Percentiles rank a stretch among this genome's conserved stretches.
phyloP scores from a whole-genome alignment of 768 basidiomycete genomes.

The Tulasnella calospora region DNA sequence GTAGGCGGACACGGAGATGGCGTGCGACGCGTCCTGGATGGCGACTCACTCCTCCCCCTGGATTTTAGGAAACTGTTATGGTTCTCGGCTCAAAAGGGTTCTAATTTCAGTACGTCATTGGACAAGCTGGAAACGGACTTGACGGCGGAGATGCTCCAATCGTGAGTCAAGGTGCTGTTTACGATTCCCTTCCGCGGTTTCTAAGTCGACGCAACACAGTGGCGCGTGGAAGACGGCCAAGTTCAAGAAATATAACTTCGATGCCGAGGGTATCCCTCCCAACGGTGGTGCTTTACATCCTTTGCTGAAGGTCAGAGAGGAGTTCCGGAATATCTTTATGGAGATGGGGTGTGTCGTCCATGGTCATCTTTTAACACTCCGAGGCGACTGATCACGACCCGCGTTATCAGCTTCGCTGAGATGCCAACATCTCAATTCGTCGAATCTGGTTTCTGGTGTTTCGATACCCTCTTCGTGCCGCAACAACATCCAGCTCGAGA shows the following conservation, averaged over 20 bases:
- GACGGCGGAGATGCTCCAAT: conserved; percentile 88
- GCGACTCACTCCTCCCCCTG: neutral
- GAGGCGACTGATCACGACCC: conserved; percentile 15
- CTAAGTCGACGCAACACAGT: conserved; percentile 40
- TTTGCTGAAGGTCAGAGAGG: conserved; percentile 93
- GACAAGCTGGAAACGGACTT: conserved; percentile 94
- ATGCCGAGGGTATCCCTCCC: conserved; percentile 87
- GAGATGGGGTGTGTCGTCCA: conserved; percentile 83
- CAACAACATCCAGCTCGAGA: conserved; percentile 99
- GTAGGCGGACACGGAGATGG: conserved; percentile 42
- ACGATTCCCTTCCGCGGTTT: neutral
- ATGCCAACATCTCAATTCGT: conserved; percentile 97
- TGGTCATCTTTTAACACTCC: neutral
- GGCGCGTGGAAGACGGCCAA: conserved; percentile 89
- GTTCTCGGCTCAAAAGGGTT: conserved; percentile 84
- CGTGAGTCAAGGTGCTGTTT: conserved; percentile 50
- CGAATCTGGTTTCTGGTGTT: conserved; percentile 99
- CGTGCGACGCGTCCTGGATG: neutral
- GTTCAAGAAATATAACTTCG: conserved; percentile 99
- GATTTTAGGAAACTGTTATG: conserved; percentile 81
- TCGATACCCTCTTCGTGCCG: conserved; percentile 95
- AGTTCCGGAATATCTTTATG: conserved; percentile 94
- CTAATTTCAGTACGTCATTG: conserved; percentile 81
- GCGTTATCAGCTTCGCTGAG: conserved; percentile 73
- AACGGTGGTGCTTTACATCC: conserved; percentile 92